A percentile compares a stretch with the other conserved stretches of the same genome.
These are phyloP conservation scores for Nothophoma quercina DNA, from an alignment of 2,329 filamentous ascomycete species.

Conservation along the genomic window DNA sequence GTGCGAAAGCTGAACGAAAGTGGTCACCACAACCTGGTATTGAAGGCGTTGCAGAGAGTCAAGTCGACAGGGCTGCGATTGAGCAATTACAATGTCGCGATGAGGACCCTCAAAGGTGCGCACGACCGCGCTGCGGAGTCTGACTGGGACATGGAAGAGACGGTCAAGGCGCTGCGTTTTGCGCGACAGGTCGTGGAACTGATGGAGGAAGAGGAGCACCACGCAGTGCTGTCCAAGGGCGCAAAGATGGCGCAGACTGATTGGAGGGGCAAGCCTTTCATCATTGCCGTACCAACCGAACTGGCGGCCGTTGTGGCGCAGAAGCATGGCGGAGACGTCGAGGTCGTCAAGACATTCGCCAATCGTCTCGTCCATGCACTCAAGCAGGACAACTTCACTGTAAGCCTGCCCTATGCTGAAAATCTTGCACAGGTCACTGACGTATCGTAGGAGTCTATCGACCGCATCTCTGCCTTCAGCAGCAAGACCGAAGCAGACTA, in stretches of 20 bases:
- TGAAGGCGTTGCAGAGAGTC: conserved; percentile 41
- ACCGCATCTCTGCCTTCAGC: conserved; percentile 4
- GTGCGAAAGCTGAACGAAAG: conserved; percentile 28
- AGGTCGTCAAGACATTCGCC: conserved; percentile 52
- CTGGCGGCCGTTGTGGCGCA: conserved; percentile 52
- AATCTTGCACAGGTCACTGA: not conserved
- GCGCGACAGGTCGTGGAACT: conserved; percentile 51
- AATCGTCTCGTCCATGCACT: conserved; percentile 49
- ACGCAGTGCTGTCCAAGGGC: conserved; percentile 15
- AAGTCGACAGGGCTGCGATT: conserved; percentile 37
- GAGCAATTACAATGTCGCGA: conserved; percentile 33
- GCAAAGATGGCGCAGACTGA: conserved; percentile 36
- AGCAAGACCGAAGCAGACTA: conserved; percentile 21
- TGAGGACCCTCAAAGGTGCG: conserved; percentile 46
- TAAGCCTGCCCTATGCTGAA: conserved; percentile 14
- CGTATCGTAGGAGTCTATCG: conserved; percentile 17
- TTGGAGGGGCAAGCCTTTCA: conserved; percentile 40
- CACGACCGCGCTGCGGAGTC: conserved; percentile 42
- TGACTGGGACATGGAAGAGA: conserved; percentile 48
- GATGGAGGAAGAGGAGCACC: conserved; percentile 53
- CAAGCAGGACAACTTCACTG: conserved; percentile 32
- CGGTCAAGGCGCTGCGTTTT: conserved; percentile 49
- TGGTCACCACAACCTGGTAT: conserved; percentile 37
- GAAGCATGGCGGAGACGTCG: conserved; percentile 46
- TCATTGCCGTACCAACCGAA: conserved; percentile 54